Evolutionary conservation across 441 rosid species (phyloP), one percentile per base, ranked within the genome.

Genomic region (Flueggea neowawraea): DNA sequence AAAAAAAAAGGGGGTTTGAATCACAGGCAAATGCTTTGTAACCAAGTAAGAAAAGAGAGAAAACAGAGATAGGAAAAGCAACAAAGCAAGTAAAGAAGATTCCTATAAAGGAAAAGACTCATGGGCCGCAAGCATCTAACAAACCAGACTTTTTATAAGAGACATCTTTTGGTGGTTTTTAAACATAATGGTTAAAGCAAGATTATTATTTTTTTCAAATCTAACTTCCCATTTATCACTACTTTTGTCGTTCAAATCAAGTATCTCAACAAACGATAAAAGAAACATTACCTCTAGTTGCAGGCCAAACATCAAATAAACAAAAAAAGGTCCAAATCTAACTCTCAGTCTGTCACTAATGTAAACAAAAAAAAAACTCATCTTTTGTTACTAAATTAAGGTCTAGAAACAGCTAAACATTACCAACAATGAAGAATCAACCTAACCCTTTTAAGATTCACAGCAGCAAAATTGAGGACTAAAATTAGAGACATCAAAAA

Each of bases 71-170:
- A 61, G 69, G 45, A 68, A 68, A 78, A 79, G 78, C 72, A 74
- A 74, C 75, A 74, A 69, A 79, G 76, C 80, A 78, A 71, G 82
- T 58, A 79, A 84, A 87, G 81, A 72, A 73, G 84, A 81, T 84
- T 79, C 88, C 64, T 68, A 39, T 33, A 64, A 71, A 78, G 74
- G 70, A 69, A 73, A 76, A 64, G 66, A 70, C 72, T 76, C 77
- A 78, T 82, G 86, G 85, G 71, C 76, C 83, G 58, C 66, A 82
- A 74, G 81, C 76, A 73, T 65, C 60, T 60, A 22, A 22, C 62
- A 77, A 72, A 64, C 80, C 73, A 73, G 14, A 64, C 79, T 70
- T 69, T 80, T 71, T 52, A 16, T 10, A 12, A 52, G 73, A 76
- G 58, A 78, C 83, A 66, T 71, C 73, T 75, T 82, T 77, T 75